Evolutionary conservation across 306 rosid genomes (phyloP).

Genomic region (Coriaria nepalensis): DNA sequence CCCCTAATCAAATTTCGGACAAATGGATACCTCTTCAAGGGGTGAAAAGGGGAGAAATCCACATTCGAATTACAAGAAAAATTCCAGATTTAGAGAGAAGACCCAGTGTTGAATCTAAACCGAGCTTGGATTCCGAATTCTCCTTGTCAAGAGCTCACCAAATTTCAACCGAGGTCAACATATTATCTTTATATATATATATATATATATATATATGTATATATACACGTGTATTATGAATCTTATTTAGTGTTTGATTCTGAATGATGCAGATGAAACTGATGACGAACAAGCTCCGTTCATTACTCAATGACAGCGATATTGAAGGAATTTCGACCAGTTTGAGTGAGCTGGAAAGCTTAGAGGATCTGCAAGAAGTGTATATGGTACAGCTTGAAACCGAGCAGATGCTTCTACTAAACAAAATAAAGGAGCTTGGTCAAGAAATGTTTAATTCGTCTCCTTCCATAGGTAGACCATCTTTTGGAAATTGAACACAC

Average conservation of each 20-base stretch:
- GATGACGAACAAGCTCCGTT: constrained; percentile 41
- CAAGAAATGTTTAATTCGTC: constrained; percentile 53
- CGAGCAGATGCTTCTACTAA: constrained; percentile 73
- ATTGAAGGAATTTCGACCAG: constrained; percentile 46
- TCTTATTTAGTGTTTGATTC: constrained; percentile 4
- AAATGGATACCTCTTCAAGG: constrained; percentile 98
- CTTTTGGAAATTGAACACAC: background rate
- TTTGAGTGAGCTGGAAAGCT: constrained; percentile 56
- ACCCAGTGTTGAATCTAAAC: constrained; percentile 22
- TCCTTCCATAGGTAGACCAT: constrained; percentile 37
- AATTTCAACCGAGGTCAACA: constrained; percentile 58
- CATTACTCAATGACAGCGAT: constrained; percentile 50
- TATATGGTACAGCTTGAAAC: constrained; percentile 67
- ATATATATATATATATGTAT: too few species aligned
- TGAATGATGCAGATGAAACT: constrained; percentile 54
- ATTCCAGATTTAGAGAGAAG: constrained; percentile 53
- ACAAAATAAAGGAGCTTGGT: constrained; percentile 75
- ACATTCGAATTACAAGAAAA: constrained; percentile 72
- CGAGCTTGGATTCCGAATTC: constrained; percentile 48
- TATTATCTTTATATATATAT: constrained; percentile 5
- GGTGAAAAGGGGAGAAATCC: constrained; percentile 83
- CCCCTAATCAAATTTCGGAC: constrained; percentile 65
- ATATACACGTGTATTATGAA: too few species aligned
- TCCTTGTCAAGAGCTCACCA: constrained; percentile 58
- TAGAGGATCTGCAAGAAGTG: constrained; percentile 63